Evolutionary conservation across 208 protist genomes (phyloP), one percentile per base, ranked within the genome.

Genomic region (Acanthamoeba castellanii): DNA sequence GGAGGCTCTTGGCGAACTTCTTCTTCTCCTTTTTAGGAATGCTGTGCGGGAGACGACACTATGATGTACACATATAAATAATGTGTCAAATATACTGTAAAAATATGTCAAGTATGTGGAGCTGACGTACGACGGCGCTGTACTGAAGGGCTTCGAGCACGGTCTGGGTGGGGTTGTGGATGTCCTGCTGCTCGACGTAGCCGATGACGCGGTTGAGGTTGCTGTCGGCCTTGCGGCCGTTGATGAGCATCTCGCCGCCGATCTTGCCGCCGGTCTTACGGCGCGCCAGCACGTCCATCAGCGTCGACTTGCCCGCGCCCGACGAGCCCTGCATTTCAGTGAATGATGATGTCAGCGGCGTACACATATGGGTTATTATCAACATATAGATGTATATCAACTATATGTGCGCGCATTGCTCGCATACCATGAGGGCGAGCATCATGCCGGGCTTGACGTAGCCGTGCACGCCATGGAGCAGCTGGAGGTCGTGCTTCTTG

Each of bases 371-470:
- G 59, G 7, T 5, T 66, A 66, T 3, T n/a, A n/a, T n/a, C 8
- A 34, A 14, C 9, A 5, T 27, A 5, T 8, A 72, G 22, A 4
- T 47, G 81, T 13, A 42, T 42, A 42, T 42, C 37, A 66, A 27
- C 42, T 9, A 90, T 14, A 16, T 45, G 14, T 90, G n/a, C 8
- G 7, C 37, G 14, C 18, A 34, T 27, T 1, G 20, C 6, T 18
- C 32, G 32, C 59, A 5, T 66, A 91, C 85, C 96, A 96, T 96
- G 11, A 96, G 64, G 27, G 95, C 95, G 1, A 96, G 45, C 27
- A 95, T 74, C 95, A 96, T 96, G 76, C 96, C 96, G 52, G 96
- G 96, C 52, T 96, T 96, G n/a, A 96, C 96, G 32, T 96, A 96
- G 81, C 96, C 96, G 57, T 93, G 94, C 34, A 96, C 93, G 37